phyloP scores from a whole-genome alignment of 2,329 filamentous ascomycete genomes.

The Diaporthe nobilis region DNA sequence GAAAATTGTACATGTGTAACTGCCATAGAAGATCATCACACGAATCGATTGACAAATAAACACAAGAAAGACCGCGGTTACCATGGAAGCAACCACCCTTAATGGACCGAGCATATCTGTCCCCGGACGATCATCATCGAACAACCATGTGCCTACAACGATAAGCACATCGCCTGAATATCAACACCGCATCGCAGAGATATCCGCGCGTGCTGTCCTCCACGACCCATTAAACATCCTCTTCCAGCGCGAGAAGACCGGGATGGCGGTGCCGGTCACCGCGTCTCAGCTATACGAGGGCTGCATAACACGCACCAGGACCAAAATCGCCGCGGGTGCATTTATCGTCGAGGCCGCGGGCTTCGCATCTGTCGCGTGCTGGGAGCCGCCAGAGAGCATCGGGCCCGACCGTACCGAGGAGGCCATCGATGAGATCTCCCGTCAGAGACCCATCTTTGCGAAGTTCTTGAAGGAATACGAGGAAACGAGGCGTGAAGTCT shows the following conservation, averaged over 20 bases:
- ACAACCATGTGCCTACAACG: not conserved
- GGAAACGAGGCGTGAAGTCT: not conserved
- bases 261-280: not conserved
- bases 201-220: constrained; percentile 3
- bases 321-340: constrained; percentile 3
- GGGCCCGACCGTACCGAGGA: not conserved
- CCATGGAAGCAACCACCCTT: constrained; percentile 25
- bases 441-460: not conserved
- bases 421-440: not conserved
- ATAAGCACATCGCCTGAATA: constrained; percentile 5
- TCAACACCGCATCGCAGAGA: constrained; percentile 27
- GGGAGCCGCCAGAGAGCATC: constrained; percentile 23
- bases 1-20: not conserved
- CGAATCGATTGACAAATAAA: not conserved
- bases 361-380: constrained; percentile 29
- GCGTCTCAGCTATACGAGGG: constrained; percentile 2
- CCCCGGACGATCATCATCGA: not conserved
- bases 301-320: constrained; percentile 9
- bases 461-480: constrained; percentile 1
- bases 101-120: constrained; percentile 1
- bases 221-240: constrained; percentile 21
- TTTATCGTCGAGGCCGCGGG: constrained; percentile 28
- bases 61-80: too few species aligned
- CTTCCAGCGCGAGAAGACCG: constrained; percentile 32
- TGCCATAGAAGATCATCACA: too few species aligned